Base-by-base conservation (phyloP, 768 basidiomycete genomes). In the Obba rivulosa region DNA sequence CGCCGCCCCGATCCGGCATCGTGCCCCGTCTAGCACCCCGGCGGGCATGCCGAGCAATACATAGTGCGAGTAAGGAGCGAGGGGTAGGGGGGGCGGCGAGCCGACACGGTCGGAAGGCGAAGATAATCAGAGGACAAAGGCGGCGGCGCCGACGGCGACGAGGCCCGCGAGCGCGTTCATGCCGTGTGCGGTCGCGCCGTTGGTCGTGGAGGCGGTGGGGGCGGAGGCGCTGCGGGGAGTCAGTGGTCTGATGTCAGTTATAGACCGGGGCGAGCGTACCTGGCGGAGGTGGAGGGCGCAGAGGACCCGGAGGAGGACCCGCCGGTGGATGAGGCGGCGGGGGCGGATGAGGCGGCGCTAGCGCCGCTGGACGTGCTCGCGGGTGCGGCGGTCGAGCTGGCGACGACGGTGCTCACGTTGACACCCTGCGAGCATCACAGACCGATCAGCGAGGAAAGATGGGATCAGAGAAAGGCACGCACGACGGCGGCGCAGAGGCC, bases 131-230 rank as follows among this genome's bases (percentile, higher is more conserved):
- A 79, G 72, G 31, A 65, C 65, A 54, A 78, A 61, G 5, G 74
- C 75, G 20, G 70, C 65, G 48, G 73, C 62, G 41, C 69, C 74
- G 42, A 73, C 58, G 48, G 72, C 77, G 21, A 68, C 71, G 31
- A 76, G 56, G 44, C 68, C 73, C 14, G 69, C 62, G 46, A 74
- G 10, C 41, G 68, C 63, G 59, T 66, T 73, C 51, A 59, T 62
- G 46, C 62, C 62, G 57, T 62, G 51, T 49, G 62, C 46, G 42
- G 58, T 47, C n/a, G 63, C 55, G 14, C 41, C 54, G 58, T 51
- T 60, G n/a, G 56, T 41, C 18, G 38, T 45, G 35, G 45, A 17
- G n/a, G 54, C 3, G 14, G 47, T 13, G 18, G 49, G 36, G 10
- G 40, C 25, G n/a, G 53, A 43, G n/a, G 45, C 9, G 7, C 25